Conservation (phyloP, 2,329 filamentous ascomycete genomes). For the Cercospora zeina region DNA sequence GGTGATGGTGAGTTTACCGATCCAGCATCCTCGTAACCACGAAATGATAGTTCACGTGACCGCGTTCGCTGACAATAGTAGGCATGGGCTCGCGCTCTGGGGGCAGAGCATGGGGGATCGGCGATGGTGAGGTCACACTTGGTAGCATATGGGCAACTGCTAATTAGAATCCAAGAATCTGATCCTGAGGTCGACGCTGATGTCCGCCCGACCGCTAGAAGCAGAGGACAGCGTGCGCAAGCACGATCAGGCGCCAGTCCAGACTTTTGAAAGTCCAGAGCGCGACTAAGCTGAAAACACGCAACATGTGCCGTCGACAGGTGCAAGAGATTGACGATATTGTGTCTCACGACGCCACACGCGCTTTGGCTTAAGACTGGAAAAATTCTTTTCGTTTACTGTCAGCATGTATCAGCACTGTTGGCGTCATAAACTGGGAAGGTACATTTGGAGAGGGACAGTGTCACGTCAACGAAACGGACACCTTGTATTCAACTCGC, state of each 20-base stretch:
- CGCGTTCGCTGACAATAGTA: not conserved
- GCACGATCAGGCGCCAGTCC: slow-evolving; percentile 30
- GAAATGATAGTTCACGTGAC: not conserved
- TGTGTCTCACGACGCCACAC: not conserved
- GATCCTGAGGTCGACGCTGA: slow-evolving; percentile 42
- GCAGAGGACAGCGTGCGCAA: slow-evolving; percentile 27
- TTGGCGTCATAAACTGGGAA: not conserved
- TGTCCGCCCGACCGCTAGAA: slow-evolving; percentile 31
- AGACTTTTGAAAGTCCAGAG: slow-evolving; percentile 24
- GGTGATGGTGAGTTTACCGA: slow-evolving; percentile 41
- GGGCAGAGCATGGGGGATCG: slow-evolving; percentile 57
- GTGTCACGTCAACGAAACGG: not conserved
- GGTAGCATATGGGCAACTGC: not conserved
- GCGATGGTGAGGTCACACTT: slow-evolving; percentile 40
- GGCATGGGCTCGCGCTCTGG: slow-evolving; percentile 56
- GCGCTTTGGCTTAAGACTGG: not conserved
- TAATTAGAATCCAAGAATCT: slow-evolving; percentile 41
- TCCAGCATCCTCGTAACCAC: not conserved
- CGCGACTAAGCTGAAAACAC: not conserved
- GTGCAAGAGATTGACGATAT: not conserved
- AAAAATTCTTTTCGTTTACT: not conserved
- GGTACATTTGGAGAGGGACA: not conserved
- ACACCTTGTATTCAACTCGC: not conserved
- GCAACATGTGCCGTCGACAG: not conserved
- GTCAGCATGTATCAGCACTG: slow-evolving; percentile 6